These are phyloP conservation scores for Pyrenula aspistea DNA, from an alignment of 495 filamentous ascomycete genomes.

Conservation along the genomic window DNA sequence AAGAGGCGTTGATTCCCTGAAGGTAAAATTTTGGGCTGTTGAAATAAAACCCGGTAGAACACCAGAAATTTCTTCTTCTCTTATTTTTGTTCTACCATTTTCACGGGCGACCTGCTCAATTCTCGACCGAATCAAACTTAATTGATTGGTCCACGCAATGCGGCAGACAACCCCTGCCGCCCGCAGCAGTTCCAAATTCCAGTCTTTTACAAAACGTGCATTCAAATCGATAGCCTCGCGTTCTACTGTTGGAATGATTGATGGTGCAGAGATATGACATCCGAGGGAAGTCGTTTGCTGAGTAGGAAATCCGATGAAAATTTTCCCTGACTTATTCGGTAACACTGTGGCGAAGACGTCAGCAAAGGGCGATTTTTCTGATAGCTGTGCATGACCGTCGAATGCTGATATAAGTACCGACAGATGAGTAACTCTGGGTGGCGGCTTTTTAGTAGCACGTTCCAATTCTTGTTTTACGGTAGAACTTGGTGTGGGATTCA, in stretches of 20 bases:
- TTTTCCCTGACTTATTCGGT: constrained; percentile 72
- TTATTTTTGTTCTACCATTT: constrained; percentile 42
- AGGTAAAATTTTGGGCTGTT: constrained; percentile 61
- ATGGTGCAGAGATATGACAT: constrained; percentile 95
- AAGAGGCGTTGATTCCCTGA: constrained; percentile 78
- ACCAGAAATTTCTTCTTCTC: constrained; percentile 46
- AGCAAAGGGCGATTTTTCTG: constrained; percentile 42
- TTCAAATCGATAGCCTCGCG: constrained; percentile 94
- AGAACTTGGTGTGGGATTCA: constrained; percentile 55
- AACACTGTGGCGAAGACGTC: constrained; percentile 86
- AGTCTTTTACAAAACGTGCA: constrained; percentile 80
- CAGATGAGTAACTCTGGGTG: constrained; percentile 73
- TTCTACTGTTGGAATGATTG: constrained; percentile 97
- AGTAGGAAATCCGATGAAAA: constrained; percentile 97
- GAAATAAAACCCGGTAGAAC: constrained; percentile 71
- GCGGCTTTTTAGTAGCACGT: constrained; percentile 91
- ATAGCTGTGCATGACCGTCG: constrained; percentile 62
- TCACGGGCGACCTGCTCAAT: constrained; percentile 17
- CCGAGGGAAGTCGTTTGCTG: constrained; percentile 90
- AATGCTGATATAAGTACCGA: constrained; percentile 73
- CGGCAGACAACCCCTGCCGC: constrained; percentile 82
- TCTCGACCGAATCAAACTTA: constrained; percentile 52
- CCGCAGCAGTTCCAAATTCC: constrained; percentile 93
- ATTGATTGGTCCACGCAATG: constrained; percentile 76
- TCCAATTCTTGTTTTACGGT: constrained; percentile 78